phyloP scores from a whole-genome alignment of 2,329 filamentous ascomycete species.

The Ophiocordyceps robertsii region DNA sequence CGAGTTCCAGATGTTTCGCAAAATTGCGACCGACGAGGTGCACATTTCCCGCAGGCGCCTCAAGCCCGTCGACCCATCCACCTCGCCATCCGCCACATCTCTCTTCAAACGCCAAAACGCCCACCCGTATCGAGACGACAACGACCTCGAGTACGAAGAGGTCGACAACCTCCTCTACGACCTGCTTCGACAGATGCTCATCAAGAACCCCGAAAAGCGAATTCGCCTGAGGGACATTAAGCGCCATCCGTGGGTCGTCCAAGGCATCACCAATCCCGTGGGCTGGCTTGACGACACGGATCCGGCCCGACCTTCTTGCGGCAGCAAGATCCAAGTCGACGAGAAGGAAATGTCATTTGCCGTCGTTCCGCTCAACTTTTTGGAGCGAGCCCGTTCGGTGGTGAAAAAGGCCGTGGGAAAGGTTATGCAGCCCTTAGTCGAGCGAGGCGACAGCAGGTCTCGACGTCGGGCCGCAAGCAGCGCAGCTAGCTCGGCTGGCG shows the following conservation, averaged over 20 bases:
- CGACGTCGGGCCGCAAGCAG: conserved; percentile 47
- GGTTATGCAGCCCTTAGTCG: conserved; percentile 46
- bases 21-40: conserved; percentile 84
- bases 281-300: conserved; percentile 93
- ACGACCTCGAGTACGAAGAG: conserved; percentile 73
- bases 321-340: conserved; percentile 82
- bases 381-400: conserved; percentile 72
- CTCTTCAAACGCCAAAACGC: conserved; percentile 44
- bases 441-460: conserved; percentile 40
- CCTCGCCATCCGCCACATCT: conserved; percentile 39
- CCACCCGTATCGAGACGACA: conserved; percentile 59
- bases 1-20: conserved; percentile 81
- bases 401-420: conserved; percentile 55
- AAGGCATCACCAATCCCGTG: conserved; percentile 59
- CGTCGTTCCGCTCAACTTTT: conserved; percentile 76
- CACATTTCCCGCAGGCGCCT: conserved; percentile 75
- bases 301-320: conserved; percentile 61
- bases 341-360: conserved; percentile 80
- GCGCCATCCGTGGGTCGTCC: conserved; percentile 79
- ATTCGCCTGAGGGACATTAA: conserved; percentile 90
- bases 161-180: conserved; percentile 71
- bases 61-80: conserved; percentile 55
- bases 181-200: conserved; percentile 64
- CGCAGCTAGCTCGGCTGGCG: conserved; percentile 49
- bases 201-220: conserved; percentile 77